These are phyloP conservation scores for Hyphopichia buzzinii DNA, from an alignment of 1,139 yeast species.

Conservation along the genomic window DNA sequence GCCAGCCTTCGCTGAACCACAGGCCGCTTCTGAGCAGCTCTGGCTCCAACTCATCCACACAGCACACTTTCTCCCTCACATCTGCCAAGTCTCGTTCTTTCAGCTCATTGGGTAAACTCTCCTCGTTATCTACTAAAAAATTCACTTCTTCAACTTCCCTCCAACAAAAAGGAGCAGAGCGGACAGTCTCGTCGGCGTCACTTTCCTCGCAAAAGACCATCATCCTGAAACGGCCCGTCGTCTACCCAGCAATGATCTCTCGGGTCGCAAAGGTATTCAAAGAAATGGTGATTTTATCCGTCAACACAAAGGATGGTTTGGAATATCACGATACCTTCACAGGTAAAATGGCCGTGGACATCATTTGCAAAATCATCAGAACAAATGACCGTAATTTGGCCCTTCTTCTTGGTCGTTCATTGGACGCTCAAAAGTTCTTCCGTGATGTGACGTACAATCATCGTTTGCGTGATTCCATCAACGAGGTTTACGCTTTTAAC, in stretches of 20 bases:
- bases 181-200: slow-evolving; percentile 28
- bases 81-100: slow-evolving; percentile 43
- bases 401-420: slow-evolving; percentile 79
- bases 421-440: slow-evolving; percentile 92
- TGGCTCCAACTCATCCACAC: slow-evolving; percentile 22
- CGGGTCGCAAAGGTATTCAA: slow-evolving; percentile 79
- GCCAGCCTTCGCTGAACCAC: slow-evolving; percentile 9
- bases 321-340: slow-evolving; percentile 93
- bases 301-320: slow-evolving; percentile 88
- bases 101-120: slow-evolving; percentile 40
- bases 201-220: slow-evolving; percentile 36
- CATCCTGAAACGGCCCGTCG: slow-evolving; percentile 54
- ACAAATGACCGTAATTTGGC: slow-evolving; percentile 93
- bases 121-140: slow-evolving; percentile 40
- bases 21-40: slow-evolving; percentile 18
- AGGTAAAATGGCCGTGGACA: slow-evolving; percentile 91
- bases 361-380: slow-evolving; percentile 77
- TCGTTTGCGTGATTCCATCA: slow-evolving; percentile 79
- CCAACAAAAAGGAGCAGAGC: slow-evolving; percentile 23
- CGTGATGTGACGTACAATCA: slow-evolving; percentile 97
- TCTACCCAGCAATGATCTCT: slow-evolving; percentile 87
- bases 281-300: slow-evolving; percentile 68
- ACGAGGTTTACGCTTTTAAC: slow-evolving; percentile 86
- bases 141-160: slow-evolving; percentile 38
- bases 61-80: slow-evolving; percentile 39